These are phyloP conservation scores for Colletotrichum orbiculare DNA, from an alignment of 2,329 filamentous ascomycete genomes.

Conservation along the genomic window DNA sequence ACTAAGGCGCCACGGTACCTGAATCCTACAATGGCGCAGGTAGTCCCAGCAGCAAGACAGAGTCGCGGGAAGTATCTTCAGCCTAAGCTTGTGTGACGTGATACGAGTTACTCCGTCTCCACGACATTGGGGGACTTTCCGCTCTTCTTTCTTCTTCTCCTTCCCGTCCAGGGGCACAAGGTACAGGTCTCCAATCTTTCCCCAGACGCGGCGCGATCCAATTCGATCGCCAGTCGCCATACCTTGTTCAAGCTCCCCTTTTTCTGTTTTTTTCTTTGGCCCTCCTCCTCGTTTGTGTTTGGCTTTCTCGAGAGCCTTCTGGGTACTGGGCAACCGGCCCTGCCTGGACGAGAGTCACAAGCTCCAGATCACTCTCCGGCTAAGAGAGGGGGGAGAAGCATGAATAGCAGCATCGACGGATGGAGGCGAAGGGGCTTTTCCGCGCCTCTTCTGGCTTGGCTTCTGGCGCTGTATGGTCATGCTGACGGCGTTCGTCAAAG, in stretches of 20 bases:
- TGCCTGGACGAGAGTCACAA: constrained; percentile 10
- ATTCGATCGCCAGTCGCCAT: constrained; percentile 31
- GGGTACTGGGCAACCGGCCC: constrained; percentile 27
- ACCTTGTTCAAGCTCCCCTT: constrained; percentile 12
- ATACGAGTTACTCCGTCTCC: neutral
- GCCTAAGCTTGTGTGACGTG: neutral
- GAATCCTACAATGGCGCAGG: neutral
- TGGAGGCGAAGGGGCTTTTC: neutral
- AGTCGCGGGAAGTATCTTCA: constrained; percentile 4
- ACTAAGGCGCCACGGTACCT: neutral
- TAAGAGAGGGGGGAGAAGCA: too few relatives aligned
- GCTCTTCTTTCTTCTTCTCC: too few relatives aligned
- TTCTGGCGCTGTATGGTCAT: neutral
- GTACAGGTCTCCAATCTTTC: constrained; percentile 27
- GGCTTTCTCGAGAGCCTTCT: constrained; percentile 20
- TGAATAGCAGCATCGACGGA: neutral
- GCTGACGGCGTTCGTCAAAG: neutral
- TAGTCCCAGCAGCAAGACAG: too few relatives aligned
- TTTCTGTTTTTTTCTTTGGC: constrained; percentile 15
- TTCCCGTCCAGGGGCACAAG: constrained; percentile 12
- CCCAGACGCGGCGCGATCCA: constrained; percentile 34
- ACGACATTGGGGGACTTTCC: too few relatives aligned
- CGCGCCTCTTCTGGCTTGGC: constrained; percentile 13
- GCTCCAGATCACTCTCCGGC: neutral
- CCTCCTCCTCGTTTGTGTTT: constrained; percentile 17